Conservation (phyloP, 176 grass and related monocot genomes). For the Triticum timopheevii region DNA sequence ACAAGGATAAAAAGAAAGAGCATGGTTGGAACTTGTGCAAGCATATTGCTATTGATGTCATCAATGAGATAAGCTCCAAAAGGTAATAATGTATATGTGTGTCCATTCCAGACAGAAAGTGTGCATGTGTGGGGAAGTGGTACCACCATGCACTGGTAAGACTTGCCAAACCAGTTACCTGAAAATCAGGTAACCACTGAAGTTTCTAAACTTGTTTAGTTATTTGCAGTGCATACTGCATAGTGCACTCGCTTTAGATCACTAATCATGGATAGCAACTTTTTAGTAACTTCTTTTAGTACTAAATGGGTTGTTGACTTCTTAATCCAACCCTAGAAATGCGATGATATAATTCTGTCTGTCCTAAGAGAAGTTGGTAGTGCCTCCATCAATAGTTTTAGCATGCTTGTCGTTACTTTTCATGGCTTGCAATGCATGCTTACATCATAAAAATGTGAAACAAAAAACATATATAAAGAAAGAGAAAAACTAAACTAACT, state of each 20-base stretch:
- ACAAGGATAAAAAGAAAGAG: not conserved
- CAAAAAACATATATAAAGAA: conserved; percentile 18
- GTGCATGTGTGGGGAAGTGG: conserved; percentile 33
- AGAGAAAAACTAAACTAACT: not conserved
- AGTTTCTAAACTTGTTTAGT: conserved; percentile 27
- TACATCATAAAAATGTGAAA: conserved; percentile 2
- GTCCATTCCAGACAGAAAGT: conserved; percentile 18
- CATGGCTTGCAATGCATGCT: not conserved
- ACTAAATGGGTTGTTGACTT: conserved; percentile 15
- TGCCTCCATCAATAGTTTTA: conserved; percentile 1
- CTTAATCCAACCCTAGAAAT: conserved; percentile 16
- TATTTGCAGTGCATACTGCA: conserved; percentile 13
- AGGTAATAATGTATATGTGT: not conserved
- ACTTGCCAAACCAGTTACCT: conserved; percentile 32
- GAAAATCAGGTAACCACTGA: not conserved
- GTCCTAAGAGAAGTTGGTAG: not conserved
- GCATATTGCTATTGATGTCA: conserved; percentile 54
- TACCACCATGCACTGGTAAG: conserved; percentile 11
- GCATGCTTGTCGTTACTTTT: not conserved
- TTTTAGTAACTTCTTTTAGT: conserved; percentile 17
- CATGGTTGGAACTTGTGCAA: conserved; percentile 35
- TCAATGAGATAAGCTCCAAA: conserved; percentile 35
- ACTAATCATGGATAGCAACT: conserved; percentile 23
- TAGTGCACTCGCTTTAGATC: conserved; percentile 19
- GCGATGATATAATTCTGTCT: conserved; percentile 6